Evolutionary conservation across 1,284 basidiomycete genomes (phyloP).

Genomic region (Ganoderma leucocontextum): DNA sequence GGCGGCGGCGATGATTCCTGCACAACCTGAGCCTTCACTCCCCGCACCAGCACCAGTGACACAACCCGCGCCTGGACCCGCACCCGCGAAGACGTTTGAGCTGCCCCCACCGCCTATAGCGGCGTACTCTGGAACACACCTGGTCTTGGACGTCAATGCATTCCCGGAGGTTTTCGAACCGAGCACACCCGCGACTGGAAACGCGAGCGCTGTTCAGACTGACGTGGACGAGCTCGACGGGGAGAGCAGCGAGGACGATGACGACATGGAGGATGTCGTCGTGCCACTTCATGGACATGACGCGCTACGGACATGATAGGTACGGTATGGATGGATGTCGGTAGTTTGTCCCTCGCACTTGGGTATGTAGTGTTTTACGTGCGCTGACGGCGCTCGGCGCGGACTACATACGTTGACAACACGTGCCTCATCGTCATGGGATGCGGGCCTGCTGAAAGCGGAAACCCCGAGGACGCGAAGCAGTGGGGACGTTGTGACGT

Average conservation of each 20-base stretch:
- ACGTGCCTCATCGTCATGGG: not conserved
- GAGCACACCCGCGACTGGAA: slow-evolving; percentile 5
- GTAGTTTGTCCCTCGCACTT: slow-evolving; percentile 4
- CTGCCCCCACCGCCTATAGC: slow-evolving; percentile 26
- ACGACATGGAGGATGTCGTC: slow-evolving; percentile 34
- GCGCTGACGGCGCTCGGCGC: not conserved
- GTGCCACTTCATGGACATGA: slow-evolving; percentile 22
- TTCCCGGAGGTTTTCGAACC: slow-evolving; percentile 28
- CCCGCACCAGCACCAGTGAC: not conserved
- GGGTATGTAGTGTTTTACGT: not conserved
- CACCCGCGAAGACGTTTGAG: slow-evolving; percentile 9
- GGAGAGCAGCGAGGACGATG: slow-evolving; percentile 27
- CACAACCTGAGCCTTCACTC: not conserved
- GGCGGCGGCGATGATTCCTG: not conserved
- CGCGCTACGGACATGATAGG: slow-evolving; percentile 27
- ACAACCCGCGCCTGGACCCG: not conserved
- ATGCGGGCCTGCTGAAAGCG: not conserved
- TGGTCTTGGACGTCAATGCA: slow-evolving; percentile 29
- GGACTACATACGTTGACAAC: not conserved
- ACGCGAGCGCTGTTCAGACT: slow-evolving; percentile 29
- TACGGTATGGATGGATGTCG: not conserved
- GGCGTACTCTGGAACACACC: slow-evolving; percentile 25
- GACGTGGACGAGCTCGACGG: slow-evolving; percentile 23
- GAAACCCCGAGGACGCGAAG: not conserved
- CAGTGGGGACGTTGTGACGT: not conserved